A percentile compares a stretch with the other conserved stretches of the same genome.
These are phyloP conservation scores for Entomortierella lignicola DNA, from an alignment of 192 early-diverging fungal species.

Conservation along the genomic window DNA sequence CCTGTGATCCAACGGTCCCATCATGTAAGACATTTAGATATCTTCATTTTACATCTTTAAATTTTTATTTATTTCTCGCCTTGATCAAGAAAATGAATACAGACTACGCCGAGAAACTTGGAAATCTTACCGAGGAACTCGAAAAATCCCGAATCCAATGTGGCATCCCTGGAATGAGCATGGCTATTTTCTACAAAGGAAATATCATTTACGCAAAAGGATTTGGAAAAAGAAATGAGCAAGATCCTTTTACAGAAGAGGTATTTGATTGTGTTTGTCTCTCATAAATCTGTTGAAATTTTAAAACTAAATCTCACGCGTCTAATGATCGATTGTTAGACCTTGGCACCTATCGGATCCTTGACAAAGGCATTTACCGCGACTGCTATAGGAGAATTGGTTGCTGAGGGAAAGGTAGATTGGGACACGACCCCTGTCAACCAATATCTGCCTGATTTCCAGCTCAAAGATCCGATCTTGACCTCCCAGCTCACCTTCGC, in stretches of 20 bases:
- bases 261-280: background rate
- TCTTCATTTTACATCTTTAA: too few relatives aligned
- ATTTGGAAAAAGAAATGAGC: conserved; percentile 23
- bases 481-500: conserved; percentile 8
- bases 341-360: conserved; percentile 4
- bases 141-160: background rate
- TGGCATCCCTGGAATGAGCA: conserved; percentile 19
- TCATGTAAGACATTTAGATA: too few relatives aligned
- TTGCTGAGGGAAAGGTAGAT: conserved; percentile 21
- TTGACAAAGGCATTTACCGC: conserved; percentile 16
- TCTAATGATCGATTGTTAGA: background rate
- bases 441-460: conserved; percentile 13
- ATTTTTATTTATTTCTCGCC: too few relatives aligned
- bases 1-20: too few relatives aligned
- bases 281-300: background rate
- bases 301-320: background rate
- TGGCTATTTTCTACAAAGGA: conserved; percentile 13
- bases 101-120: too few relatives aligned
- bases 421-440: conserved; percentile 20
- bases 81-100: too few relatives aligned
- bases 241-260: conserved; percentile 4
- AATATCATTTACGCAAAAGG: conserved; percentile 12
- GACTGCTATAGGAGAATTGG: conserved; percentile 13
- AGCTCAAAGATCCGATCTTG: conserved; percentile 11
- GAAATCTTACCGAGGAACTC: background rate